Evolutionary conservation across 495 filamentous ascomycete species (phyloP).

Genomic region (Articulospora tetracladia): DNA sequence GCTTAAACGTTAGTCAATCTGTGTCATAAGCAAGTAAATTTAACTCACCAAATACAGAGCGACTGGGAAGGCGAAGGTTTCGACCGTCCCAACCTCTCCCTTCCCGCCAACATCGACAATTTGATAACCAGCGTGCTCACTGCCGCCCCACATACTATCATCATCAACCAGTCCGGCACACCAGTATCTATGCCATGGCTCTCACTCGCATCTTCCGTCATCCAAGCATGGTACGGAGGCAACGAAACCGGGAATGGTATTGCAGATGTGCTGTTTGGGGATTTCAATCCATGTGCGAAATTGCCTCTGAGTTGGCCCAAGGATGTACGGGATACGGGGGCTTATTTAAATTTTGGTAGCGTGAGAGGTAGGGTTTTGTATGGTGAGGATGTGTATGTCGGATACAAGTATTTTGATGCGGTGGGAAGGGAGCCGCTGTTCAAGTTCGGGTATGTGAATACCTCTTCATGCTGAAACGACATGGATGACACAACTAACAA

Average conservation of each 20-base stretch:
- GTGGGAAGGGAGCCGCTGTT: slow-evolving; percentile 58
- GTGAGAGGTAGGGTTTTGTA: slow-evolving; percentile 72
- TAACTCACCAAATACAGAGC: slow-evolving; percentile 10
- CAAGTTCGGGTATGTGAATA: slow-evolving; percentile 47
- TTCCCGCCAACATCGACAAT: slow-evolving; percentile 60
- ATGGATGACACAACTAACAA: neutral
- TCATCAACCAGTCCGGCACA: slow-evolving; percentile 71
- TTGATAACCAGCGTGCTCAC: slow-evolving; percentile 56
- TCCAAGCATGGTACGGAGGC: slow-evolving; percentile 63
- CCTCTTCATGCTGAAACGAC: neutral
- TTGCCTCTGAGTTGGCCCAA: slow-evolving; percentile 65
- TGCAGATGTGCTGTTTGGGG: slow-evolving; percentile 64
- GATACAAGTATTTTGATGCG: slow-evolving; percentile 74
- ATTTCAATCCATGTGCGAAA: slow-evolving; percentile 60
- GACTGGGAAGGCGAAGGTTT: slow-evolving; percentile 76
- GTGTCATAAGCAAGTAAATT: neutral
- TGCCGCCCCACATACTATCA: slow-evolving; percentile 57
- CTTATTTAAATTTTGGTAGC: slow-evolving; percentile 66
- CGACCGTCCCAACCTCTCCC: slow-evolving; percentile 63
- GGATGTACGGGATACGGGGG: slow-evolving; percentile 64
- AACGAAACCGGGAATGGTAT: slow-evolving; percentile 64
- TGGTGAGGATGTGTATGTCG: slow-evolving; percentile 75
- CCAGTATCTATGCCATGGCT: slow-evolving; percentile 73
- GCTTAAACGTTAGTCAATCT: slow-evolving; percentile 44
- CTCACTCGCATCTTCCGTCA: slow-evolving; percentile 43